These are phyloP conservation scores for Candida vartiovaarae DNA, from an alignment of 805 yeast genomes.

Conservation along the genomic window DNA sequence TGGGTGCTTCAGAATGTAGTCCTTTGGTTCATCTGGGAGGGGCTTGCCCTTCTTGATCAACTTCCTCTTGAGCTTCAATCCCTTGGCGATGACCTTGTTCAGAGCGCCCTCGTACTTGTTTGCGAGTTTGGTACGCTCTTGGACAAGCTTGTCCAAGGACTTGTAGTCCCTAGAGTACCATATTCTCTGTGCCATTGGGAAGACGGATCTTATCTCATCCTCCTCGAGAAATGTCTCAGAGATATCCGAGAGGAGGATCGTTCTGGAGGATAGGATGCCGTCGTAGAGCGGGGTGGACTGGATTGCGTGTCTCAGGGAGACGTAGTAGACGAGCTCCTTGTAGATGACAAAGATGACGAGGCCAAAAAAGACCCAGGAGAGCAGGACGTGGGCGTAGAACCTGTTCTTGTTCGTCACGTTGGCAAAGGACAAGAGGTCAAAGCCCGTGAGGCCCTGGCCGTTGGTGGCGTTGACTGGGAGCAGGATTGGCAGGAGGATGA, in stretches of 20 bases:
- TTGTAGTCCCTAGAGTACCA: constrained; percentile 60
- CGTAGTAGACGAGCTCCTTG: constrained; percentile 67
- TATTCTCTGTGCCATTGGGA: constrained; percentile 54
- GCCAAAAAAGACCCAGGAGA: constrained; percentile 71
- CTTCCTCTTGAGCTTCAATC: constrained; percentile 50
- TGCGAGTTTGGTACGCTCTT: constrained; percentile 58
- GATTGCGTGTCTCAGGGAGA: constrained; percentile 62
- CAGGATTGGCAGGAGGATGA: constrained; percentile 41
- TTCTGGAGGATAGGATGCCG: constrained; percentile 60
- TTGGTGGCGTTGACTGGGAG: constrained; percentile 72
- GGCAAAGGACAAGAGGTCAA: constrained; percentile 57
- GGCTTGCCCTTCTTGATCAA: constrained; percentile 50
- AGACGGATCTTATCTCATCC: constrained; percentile 43
- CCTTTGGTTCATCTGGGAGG: constrained; percentile 47
- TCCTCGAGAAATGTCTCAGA: constrained; percentile 39
- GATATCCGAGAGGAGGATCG: constrained; percentile 66
- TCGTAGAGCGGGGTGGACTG: constrained; percentile 71
- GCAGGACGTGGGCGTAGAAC: constrained; percentile 65
- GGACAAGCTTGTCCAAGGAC: constrained; percentile 46
- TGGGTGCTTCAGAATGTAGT: constrained; percentile 78
- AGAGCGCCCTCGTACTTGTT: constrained; percentile 59
- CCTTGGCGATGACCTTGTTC: constrained; percentile 51
- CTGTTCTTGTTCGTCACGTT: constrained; percentile 59
- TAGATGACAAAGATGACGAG: constrained; percentile 57
- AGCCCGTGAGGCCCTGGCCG: constrained; percentile 48